Evolutionary conservation across 495 filamentous ascomycete genomes (phyloP).

Genomic region (Hypoxylon crocopeplum): DNA sequence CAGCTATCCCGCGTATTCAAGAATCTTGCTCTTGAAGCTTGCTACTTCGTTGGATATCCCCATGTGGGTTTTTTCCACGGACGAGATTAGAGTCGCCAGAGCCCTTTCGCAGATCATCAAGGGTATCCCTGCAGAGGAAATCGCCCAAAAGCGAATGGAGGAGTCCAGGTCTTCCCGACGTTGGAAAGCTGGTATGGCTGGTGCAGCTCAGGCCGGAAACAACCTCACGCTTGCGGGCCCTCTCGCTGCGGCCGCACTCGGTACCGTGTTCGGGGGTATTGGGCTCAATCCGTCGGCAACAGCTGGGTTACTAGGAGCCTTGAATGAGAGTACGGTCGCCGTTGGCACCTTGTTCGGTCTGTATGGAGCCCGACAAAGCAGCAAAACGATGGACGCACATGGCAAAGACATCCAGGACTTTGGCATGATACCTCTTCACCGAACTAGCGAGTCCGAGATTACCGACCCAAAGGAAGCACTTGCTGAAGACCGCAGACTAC

Average conservation of each 20-base stretch:
- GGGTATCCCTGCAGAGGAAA: constrained; percentile 70
- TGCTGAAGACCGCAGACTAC: constrained; percentile 64
- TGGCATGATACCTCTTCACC: constrained; percentile 79
- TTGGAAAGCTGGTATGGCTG: constrained; percentile 82
- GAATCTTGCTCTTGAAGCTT: constrained; percentile 74
- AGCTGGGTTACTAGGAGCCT: constrained; percentile 76
- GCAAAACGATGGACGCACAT: constrained; percentile 86
- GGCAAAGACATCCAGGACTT: constrained; percentile 88
- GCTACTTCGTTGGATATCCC: constrained; percentile 72
- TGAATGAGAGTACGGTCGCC: constrained; percentile 77
- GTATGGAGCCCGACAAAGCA: constrained; percentile 84
- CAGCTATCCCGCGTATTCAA: constrained; percentile 77
- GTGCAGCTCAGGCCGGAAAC: constrained; percentile 60
- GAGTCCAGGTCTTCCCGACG: constrained; percentile 68
- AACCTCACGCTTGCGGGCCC: constrained; percentile 73
- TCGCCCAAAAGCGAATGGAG: constrained; percentile 70
- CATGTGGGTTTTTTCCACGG: constrained; percentile 66
- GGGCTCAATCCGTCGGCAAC: constrained; percentile 73
- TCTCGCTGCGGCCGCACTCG: constrained; percentile 80
- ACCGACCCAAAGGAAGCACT: constrained; percentile 50
- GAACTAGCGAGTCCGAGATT: constrained; percentile 38
- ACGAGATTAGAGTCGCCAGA: constrained; percentile 77
- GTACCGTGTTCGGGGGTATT: constrained; percentile 79
- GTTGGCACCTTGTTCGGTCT: constrained; percentile 89
- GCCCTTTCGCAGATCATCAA: constrained; percentile 76